Evolutionary conservation across 768 basidiomycete species (phyloP), one percentile per base, ranked within the genome.

Genomic region (Boletus eberwhitei): DNA sequence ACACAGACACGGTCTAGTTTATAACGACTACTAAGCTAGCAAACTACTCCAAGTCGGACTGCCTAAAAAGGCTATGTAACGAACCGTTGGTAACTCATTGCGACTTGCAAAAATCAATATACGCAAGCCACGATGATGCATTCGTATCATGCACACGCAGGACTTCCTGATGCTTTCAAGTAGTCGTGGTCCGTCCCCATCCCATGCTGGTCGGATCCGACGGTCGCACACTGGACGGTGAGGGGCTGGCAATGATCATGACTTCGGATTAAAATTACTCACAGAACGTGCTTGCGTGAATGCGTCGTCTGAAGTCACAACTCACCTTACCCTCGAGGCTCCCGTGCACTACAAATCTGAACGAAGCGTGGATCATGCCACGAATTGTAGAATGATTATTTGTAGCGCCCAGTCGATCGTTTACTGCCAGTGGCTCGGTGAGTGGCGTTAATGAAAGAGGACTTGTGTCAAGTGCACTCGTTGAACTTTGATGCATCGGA

Each of bases 261-360:
- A 39, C 19, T 44, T 36, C 17, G 16, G n/a, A 42, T 39, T 22
- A 46, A 43, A 58, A 50, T 42, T 26, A 41, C 46, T 17, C 17
- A 6, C 14, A 48, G n/a, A 16, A 42, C 31, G 37, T 55, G 48
- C 29, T 34, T 32, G 38, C 35, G 37, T 16, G 12, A 38, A 29
- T 34, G 52, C 6, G 21, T 22, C 29, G 32, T 40, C 8, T 14
- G 22, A 36, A 55, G 48, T 47, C 52, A 50, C 29, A 42, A 52
- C 62, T 54, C 59, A 26, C 65, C 42, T 26, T 59, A 13, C 45
- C 64, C 62, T 59, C 43, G 48, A 57, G 64, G 65, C 24, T 37
- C 16, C 4, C 22, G 21, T 46, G 43, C 43, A 35, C 40, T 35
- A 17, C 26, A 17, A 34, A 31, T 31, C n/a, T 26, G 42, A 48